These are phyloP conservation scores for Colletotrichum sp. DNA, from an alignment of 2,329 filamentous ascomycete genomes.

Conservation along the genomic window DNA sequence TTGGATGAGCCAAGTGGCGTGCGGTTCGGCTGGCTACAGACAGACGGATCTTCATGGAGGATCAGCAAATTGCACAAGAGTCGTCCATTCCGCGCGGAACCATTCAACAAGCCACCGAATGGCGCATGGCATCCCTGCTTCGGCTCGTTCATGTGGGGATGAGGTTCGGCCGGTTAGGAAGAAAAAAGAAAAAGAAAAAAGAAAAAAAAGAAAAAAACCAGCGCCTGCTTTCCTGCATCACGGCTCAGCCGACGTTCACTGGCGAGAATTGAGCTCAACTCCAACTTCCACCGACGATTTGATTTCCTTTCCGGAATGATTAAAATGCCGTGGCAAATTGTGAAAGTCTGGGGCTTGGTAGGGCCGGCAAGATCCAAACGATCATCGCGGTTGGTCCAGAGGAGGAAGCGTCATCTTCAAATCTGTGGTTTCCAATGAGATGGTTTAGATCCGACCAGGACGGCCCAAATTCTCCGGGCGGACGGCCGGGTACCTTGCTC, in stretches of 20 bases:
- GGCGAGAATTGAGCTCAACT: background rate
- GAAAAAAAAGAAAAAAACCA: background rate
- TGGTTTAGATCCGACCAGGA: conserved; percentile 1
- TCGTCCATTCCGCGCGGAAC: background rate
- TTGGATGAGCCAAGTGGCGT: background rate
- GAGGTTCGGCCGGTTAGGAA: background rate
- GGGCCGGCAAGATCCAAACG: background rate
- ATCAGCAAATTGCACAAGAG: conserved; percentile 4
- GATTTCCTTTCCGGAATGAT: background rate
- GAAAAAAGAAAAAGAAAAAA: background rate
- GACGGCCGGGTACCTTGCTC: conserved; percentile 3
- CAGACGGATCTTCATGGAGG: background rate
- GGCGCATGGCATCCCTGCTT: conserved; percentile 15
- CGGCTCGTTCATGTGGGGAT: background rate
- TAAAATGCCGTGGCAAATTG: background rate
- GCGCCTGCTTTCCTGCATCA: background rate
- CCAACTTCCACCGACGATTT: background rate
- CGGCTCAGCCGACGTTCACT: background rate
- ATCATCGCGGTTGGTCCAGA: background rate
- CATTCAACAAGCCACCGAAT: background rate
- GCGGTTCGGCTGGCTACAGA: background rate
- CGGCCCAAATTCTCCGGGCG: conserved; percentile 14
- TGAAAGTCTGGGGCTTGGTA: background rate
- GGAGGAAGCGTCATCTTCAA: background rate
- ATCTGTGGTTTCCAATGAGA: conserved; percentile 1